Evolutionary conservation across 495 filamentous ascomycete genomes (phyloP), one percentile per base, ranked within the genome.

Genomic region (Talaromyces adpressus): DNA sequence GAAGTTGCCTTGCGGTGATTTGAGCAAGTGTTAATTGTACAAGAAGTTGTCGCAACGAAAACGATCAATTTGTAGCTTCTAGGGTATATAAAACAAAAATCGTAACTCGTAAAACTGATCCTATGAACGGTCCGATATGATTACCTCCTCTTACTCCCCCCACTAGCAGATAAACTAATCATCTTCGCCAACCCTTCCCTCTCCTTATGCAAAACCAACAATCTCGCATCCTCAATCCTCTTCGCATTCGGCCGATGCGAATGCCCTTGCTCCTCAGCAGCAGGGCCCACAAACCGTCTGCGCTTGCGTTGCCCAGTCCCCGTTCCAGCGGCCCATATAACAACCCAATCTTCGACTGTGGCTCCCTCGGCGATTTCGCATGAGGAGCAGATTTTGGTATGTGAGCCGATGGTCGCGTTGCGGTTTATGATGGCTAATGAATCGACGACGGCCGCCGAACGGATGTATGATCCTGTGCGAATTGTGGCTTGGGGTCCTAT

Each of bases 201-300:
- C 71, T 81, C 78, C 67, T 70, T 79, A 63, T 74, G 66, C 61
- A 81, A 67, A 29, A 75, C 77, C 69, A 78, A 69, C 70, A 81
- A 68, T 65, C 78, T 72, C 62, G 78, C 78, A 71, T 79, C 78
- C 65, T 81, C 78, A 66, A 79, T 72, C 11, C 73, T 63, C 63
- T 71, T 73, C 5, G 73, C 75, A 60, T 73, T 71, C 39, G 71
- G 66, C 52, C 66, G 68, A 52, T 68, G 62, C 45, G 64, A 41
- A 16, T 41, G 67, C 9, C 67, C 64, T 5, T 66, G 68, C 36
- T 57, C 67, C 18, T 68, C 49, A 34, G 72, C 68, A 67, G 69
- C 64, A 30, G 70, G 65, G 49, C 64, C 63, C 23, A 64, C 67
- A 30, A 67, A 66, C 61, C 77, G 66, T 39, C 72, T 68, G 47